Base-by-base conservation (phyloP, 2,329 filamentous ascomycete species). In the Calonectria naviculata region DNA sequence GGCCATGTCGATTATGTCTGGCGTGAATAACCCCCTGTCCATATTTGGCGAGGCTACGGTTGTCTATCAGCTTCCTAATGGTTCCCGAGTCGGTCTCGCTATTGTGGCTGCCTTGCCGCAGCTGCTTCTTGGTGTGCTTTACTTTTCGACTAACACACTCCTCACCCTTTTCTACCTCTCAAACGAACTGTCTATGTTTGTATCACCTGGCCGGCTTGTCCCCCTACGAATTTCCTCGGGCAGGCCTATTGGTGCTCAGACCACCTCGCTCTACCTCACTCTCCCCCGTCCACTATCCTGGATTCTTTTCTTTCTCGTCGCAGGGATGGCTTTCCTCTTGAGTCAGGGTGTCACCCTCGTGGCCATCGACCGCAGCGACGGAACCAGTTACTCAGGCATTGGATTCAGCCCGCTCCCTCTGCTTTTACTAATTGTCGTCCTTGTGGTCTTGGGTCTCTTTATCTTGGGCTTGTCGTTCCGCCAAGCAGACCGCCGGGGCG, bases 121-220 rank as follows among this genome's bases (percentile, higher is more conserved):
- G 12, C 78, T 89, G 5, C 83, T 88, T 24, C 79, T 89, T 17
- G 85, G 82, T 7, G 67, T 81, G 15, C 82, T 89, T 10, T 90
- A 89, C 78, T 79, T 89, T 36, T 76, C 83, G 13, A 81, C 81
- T 56, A 88, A 89, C 80, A 79, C 84, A 5, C 82, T 88, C 26
- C 78, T 89, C 17, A 86, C 86, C 2, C 79, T 83, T 4, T 88
- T 85, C 78, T 88, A 83, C 76, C 80, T 89, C 44, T 87, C 86
- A 2, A 85, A 88, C 79, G 88, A 90, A 76, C 81, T 87, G 54
- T 83, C 85, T 3, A 83, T 83, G 64, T 88, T 85, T 75, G 84
- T 84, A 4, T 67, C 81, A 1, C 62, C 80, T 19, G 71, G 78
- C 12, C 56, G 61, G 12, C 66, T 72, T 9, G 66, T 68, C 49